A percentile compares a stretch with the other conserved stretches of the same genome.
phyloP scores from a whole-genome alignment of 2,329 filamentous ascomycete genomes.

The Simplicillium sp. region DNA sequence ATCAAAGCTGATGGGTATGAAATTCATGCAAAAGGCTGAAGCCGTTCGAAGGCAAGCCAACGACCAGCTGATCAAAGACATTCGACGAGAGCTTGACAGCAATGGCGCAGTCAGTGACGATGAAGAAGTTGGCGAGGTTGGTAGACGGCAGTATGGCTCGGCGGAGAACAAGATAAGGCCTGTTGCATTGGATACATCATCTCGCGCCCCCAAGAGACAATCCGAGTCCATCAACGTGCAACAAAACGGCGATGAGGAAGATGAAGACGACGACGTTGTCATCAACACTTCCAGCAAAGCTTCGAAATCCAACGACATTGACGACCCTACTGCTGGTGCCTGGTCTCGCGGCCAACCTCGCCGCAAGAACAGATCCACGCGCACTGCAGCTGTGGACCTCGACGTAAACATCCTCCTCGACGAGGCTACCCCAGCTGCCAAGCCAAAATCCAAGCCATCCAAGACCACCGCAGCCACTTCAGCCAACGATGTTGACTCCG shows the following conservation, averaged over 20 bases:
- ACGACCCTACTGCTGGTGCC: slow-evolving; percentile 20
- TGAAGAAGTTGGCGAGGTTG: slow-evolving; percentile 48
- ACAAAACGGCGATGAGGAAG: slow-evolving; percentile 13
- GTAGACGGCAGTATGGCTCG: slow-evolving; percentile 60
- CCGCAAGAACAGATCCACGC: slow-evolving; percentile 25
- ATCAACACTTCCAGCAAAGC: slow-evolving; percentile 14
- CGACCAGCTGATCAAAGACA: slow-evolving; percentile 61
- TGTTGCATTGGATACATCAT: slow-evolving; percentile 19
- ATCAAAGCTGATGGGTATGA: slow-evolving; percentile 70
- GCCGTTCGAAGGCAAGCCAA: slow-evolving; percentile 69
- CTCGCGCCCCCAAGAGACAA: slow-evolving; percentile 16
- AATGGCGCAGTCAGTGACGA: slow-evolving; percentile 38
- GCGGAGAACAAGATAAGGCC: slow-evolving; percentile 21
- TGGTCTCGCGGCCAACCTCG: slow-evolving; percentile 30
- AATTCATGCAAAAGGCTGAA: slow-evolving; percentile 91
- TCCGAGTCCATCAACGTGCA: slow-evolving; percentile 6
- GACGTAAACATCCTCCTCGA: slow-evolving; percentile 23
- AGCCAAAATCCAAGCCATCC: slow-evolving; percentile 16
- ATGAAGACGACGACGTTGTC: slow-evolving; percentile 16
- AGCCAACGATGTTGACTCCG: slow-evolving; percentile 21
- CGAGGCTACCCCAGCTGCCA: slow-evolving; percentile 17
- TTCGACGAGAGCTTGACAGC: slow-evolving; percentile 64
- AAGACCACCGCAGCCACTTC: slow-evolving; percentile 8
- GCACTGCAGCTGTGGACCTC: slow-evolving; percentile 24
- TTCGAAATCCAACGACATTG: slow-evolving; percentile 9